These are phyloP conservation scores for Parachaetomium inaequale DNA, from an alignment of 495 filamentous ascomycete species.

Conservation along the genomic window DNA sequence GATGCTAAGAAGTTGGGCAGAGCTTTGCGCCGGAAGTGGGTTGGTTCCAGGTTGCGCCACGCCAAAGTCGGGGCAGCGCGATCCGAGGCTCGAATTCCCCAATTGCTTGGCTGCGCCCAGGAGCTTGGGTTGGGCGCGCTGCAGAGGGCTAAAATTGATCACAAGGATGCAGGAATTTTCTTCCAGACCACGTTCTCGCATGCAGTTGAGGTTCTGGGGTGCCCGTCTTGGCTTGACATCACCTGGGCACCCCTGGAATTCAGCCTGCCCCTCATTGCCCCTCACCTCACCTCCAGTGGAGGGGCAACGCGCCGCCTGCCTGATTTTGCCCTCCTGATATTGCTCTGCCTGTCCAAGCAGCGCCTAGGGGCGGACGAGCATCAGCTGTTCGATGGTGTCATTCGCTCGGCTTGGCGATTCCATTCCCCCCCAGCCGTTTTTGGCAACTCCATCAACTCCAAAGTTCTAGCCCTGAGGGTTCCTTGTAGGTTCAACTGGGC, in stretches of 20 bases:
- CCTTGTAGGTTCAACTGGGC: background rate
- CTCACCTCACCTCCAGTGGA: slow-evolving; percentile 4
- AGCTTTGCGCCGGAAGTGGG: no score
- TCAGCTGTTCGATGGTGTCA: background rate
- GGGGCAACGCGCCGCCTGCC: no score
- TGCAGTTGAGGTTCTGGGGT: background rate
- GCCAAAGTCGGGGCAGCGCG: no score
- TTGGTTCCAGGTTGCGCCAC: no score
- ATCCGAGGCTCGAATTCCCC: background rate
- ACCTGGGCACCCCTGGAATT: slow-evolving; percentile 18
- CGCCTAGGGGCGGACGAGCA: background rate
- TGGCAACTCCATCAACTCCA: background rate
- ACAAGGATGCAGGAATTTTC: slow-evolving; percentile 24
- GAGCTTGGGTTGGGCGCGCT: background rate
- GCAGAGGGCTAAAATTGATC: slow-evolving; percentile 19
- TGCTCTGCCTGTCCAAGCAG: no score
- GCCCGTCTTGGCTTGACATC: slow-evolving; percentile 21
- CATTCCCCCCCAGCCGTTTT: no score
- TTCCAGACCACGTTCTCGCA: slow-evolving; percentile 10
- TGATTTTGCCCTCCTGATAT: background rate
- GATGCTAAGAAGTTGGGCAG: no score
- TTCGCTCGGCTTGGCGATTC: background rate
- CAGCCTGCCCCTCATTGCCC: slow-evolving; percentile 26
- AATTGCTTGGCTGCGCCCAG: slow-evolving; percentile 13
- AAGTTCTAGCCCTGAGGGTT: background rate